Percentiles rank a stretch among this genome's conserved stretches.
Evolutionary conservation across 176 grass and related monocot genomes (phyloP).

Genomic region (Bolboschoenus planiculmis): DNA sequence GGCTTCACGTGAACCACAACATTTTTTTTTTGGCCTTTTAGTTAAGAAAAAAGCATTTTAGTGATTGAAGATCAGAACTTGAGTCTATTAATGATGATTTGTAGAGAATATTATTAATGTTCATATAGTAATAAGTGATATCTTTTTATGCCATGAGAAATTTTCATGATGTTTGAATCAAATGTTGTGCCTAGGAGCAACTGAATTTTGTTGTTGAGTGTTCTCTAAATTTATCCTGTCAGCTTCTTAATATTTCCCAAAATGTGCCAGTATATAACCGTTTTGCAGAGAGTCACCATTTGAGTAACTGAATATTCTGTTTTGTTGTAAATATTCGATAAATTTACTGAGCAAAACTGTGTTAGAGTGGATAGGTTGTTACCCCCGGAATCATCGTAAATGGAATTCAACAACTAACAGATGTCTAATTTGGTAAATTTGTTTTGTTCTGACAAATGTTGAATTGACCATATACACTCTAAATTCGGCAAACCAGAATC

Average conservation of each 20-base stretch:
- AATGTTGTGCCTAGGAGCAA: not conserved
- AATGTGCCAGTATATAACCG: not conserved
- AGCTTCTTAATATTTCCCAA: not conserved
- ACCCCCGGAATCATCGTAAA: not conserved
- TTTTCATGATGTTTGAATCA: not conserved
- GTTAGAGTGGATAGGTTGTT: not conserved
- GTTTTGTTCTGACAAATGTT: not conserved
- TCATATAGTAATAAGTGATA: not conserved
- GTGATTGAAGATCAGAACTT: not conserved
- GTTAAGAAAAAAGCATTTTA: not conserved
- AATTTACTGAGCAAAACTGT: not conserved
- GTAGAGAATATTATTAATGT: not conserved
- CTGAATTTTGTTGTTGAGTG: not conserved
- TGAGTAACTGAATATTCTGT: not conserved
- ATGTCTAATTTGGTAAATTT: not conserved
- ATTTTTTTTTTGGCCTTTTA: not conserved
- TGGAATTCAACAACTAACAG: not conserved
- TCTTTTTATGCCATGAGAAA: not conserved
- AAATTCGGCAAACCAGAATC: slow-evolving; percentile 4
- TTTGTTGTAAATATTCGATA: not conserved
- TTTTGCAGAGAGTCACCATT: not conserved
- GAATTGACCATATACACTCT: slow-evolving; percentile 2
- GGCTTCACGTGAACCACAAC: slow-evolving; percentile 24
- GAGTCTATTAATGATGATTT: not conserved
- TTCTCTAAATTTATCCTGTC: not conserved